A percentile compares a stretch with the other conserved stretches of the same genome.
Evolutionary conservation across 2,329 filamentous ascomycete species (phyloP).

Genomic region (Alternaria triticimaculans): DNA sequence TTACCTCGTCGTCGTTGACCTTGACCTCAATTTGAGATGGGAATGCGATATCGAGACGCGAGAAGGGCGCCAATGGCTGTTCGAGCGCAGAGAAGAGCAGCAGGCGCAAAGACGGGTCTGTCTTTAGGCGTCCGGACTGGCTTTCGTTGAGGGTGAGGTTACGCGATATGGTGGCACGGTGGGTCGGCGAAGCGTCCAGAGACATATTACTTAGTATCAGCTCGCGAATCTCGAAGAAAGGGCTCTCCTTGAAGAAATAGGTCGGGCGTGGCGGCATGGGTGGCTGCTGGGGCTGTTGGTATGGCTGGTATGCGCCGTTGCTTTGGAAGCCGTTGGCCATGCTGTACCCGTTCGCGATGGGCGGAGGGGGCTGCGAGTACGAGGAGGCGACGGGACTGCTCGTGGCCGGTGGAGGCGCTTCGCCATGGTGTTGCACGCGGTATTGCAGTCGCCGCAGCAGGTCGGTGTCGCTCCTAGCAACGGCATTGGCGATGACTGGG

Average conservation of each 20-base stretch:
- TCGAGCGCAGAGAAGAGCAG: slow-evolving; percentile 85
- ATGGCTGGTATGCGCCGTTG: slow-evolving; percentile 16
- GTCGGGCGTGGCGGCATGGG: slow-evolving; percentile 30
- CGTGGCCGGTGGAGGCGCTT: slow-evolving; percentile 36
- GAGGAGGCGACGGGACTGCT: slow-evolving; percentile 25
- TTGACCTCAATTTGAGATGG: slow-evolving; percentile 92
- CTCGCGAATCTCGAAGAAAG: slow-evolving; percentile 78
- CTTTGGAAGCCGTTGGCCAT: slow-evolving; percentile 30
- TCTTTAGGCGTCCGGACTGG: slow-evolving; percentile 62
- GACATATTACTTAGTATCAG: slow-evolving; percentile 69
- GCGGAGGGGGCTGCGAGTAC: slow-evolving; percentile 21
- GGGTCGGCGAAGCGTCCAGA: slow-evolving; percentile 71
- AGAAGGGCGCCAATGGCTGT: slow-evolving; percentile 40
- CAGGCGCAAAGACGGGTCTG: slow-evolving; percentile 70
- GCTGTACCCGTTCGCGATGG: slow-evolving; percentile 29
- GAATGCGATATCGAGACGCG: slow-evolving; percentile 75
- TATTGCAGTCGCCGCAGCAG: slow-evolving; percentile 49
- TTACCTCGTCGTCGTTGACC: slow-evolving; percentile 85
- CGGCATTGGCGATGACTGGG: slow-evolving; percentile 50
- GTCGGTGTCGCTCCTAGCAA: slow-evolving; percentile 42
- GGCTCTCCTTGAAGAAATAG: slow-evolving; percentile 74
- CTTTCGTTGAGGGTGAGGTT: slow-evolving; percentile 64
- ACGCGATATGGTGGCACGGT: slow-evolving; percentile 65
- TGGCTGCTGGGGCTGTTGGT: slow-evolving; percentile 25
- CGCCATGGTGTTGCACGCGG: slow-evolving; percentile 51